A percentile compares a stretch with the other conserved stretches of the same genome.
These are phyloP conservation scores for Grifola frondosa DNA, from an alignment of 1,284 basidiomycete genomes.

Conservation along the genomic window DNA sequence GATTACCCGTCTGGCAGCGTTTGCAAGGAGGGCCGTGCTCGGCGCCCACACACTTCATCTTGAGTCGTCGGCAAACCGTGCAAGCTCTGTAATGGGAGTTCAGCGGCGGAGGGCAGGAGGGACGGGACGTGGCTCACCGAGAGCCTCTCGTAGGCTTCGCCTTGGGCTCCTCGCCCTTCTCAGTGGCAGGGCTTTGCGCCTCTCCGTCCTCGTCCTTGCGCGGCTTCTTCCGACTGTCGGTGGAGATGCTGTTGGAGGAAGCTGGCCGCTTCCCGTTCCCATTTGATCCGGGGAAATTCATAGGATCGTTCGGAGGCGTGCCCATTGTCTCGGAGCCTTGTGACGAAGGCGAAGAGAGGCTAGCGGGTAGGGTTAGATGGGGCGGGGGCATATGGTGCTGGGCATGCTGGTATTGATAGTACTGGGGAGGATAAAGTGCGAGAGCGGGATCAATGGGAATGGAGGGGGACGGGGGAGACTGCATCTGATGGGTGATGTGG, in stretches of 20 bases:
- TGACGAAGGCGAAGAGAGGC: conserved; percentile 55
- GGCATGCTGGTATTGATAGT: conserved; percentile 45
- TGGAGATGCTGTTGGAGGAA: conserved; percentile 42
- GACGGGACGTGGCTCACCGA: conserved; percentile 50
- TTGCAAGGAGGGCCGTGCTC: conserved; percentile 93
- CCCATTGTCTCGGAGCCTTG: conserved; percentile 73
- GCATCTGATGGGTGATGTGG: conserved; percentile 30
- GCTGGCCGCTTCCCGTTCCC: conserved; percentile 67
- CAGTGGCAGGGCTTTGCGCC: conserved; percentile 48
- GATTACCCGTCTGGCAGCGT: conserved; percentile 75
- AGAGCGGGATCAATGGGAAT: conserved; percentile 67
- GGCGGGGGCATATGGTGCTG: conserved; percentile 34
- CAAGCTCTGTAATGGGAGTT: conserved; percentile 67
- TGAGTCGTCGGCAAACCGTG: conserved; percentile 91
- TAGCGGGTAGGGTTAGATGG: conserved; percentile 30
- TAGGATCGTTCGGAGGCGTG: conserved; percentile 64
- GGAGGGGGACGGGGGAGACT: conserved; percentile 56
- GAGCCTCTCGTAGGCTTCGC: conserved; percentile 86
- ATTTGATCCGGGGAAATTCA: conserved; percentile 50
- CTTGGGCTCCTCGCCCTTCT: conserved; percentile 64
- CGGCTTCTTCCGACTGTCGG: conserved; percentile 55
- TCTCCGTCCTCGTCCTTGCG: conserved; percentile 53
- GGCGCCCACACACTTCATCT: conserved; percentile 97
- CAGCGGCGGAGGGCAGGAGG: conserved; percentile 7
- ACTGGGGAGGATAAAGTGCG: conserved; percentile 60